phyloP scores from a whole-genome alignment of 129 eudicot genomes.

The Chrysanthemum seticuspe region DNA sequence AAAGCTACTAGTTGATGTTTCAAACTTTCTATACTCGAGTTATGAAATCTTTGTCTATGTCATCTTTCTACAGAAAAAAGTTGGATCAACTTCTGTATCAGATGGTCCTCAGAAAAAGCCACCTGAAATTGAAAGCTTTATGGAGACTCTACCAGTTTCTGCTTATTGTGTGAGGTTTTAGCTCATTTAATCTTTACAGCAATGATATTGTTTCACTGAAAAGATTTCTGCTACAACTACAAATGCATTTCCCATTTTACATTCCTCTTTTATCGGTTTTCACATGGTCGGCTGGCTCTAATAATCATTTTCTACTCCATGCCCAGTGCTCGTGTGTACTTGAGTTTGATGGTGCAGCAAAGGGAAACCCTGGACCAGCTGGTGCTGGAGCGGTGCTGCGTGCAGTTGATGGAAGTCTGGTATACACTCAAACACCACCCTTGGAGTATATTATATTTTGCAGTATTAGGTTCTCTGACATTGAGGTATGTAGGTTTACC shows the following conservation, averaged over 20 bases:
- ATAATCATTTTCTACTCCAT: not conserved
- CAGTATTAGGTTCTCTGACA: not conserved
- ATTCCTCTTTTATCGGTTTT: too few species aligned
- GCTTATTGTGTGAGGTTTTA: slow-evolving; percentile 55
- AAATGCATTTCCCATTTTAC: too few species aligned
- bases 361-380: slow-evolving; percentile 94
- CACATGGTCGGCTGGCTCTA: not conserved
- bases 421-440: slow-evolving; percentile 20
- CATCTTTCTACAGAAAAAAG: slow-evolving; percentile 34
- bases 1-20: too few species aligned
- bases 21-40: too few species aligned
- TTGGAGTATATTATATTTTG: not conserved
- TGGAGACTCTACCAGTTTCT: slow-evolving; percentile 53
- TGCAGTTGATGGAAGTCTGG: slow-evolving; percentile 72
- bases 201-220: not conserved
- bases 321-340: slow-evolving; percentile 57
- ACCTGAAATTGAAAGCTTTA: slow-evolving; percentile 45
- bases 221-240: not conserved
- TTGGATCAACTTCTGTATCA: slow-evolving; percentile 49
- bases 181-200: not conserved
- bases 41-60: not conserved
- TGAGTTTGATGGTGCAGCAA: slow-evolving; percentile 97
- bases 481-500: slow-evolving; percentile 49
- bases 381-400: slow-evolving; percentile 91
- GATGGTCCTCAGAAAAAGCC: slow-evolving; percentile 39